Evolutionary conservation across 352 stramenopile genomes (phyloP), one percentile per base, ranked within the genome.

Genomic region (Aphanomyces euteiches): DNA sequence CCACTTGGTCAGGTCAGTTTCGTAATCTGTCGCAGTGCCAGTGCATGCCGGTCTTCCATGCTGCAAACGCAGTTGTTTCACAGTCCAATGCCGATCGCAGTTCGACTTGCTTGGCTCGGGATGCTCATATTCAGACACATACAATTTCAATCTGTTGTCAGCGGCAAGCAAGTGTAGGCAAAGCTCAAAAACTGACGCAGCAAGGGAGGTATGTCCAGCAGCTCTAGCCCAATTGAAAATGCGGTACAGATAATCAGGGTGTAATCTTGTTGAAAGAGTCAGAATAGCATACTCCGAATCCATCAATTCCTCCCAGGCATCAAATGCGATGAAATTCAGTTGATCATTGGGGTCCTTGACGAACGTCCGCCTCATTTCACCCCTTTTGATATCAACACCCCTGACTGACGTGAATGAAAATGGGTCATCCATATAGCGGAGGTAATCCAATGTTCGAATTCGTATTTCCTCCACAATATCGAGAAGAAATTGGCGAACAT

Each of bases 111-210:
- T 56, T 17, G 48, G 67, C 2, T 5, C 28, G 28, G 28, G 61
- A 34, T 3, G 56, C 3, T 72, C 48, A 73, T 71, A 74, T 72
- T 74, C 19, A 45, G 66, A 54, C 15, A 67, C 41, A 38, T 66
- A 56, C 10, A 76, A 58, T 39, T 47, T 53, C 50, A 76, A 48
- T 45, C 65, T 64, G 47, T 76, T 72, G 50, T 76, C 28, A 69
- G 21, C 34, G 28, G 37, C 37, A 60, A 41, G 28, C 28, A 37
- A 41, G 37, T 60, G 54, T 2, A 60, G 37, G 37, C 10, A 60
- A 41, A 41, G 28, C 37, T 60, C 54, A 60, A 60, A 60, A 60
- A 41, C 54, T 43, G 28, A 60, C 2, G 1, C 54, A 60, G 54
- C 54, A 60, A 60, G 54, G 54, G 28, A 41, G 28, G 17, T 2